Evolutionary conservation across 1,284 basidiomycete species (phyloP).

Genomic region (Cryptococcus hybrid): DNA sequence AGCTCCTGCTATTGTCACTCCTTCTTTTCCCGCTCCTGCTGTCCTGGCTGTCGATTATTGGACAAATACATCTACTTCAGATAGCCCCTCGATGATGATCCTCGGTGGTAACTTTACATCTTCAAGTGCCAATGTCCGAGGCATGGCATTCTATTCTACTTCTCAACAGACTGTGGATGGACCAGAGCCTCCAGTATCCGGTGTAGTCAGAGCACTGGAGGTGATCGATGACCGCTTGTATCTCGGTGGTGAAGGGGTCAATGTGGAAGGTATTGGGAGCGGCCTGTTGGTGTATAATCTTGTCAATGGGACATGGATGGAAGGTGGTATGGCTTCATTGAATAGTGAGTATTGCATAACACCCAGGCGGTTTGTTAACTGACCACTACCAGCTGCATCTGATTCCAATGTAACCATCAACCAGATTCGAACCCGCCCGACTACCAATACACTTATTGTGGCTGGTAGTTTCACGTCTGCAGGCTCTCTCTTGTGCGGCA

Average conservation of each 20-base stretch:
- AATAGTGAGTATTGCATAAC: constrained; percentile 45
- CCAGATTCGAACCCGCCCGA: constrained; percentile 66
- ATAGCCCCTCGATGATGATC: constrained; percentile 61
- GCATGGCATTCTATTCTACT: constrained; percentile 73
- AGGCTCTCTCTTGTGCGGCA: constrained; percentile 72
- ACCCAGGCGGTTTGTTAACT: constrained; percentile 1
- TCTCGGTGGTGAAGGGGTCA: constrained; percentile 65
- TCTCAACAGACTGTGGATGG: constrained; percentile 59
- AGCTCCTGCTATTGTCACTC: constrained; percentile 46
- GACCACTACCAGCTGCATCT: constrained; percentile 40
- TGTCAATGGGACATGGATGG: constrained; percentile 59
- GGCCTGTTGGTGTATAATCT: constrained; percentile 77
- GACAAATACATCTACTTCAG: constrained; percentile 69
- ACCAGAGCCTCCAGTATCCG: constrained; percentile 56
- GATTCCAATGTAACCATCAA: constrained; percentile 66
- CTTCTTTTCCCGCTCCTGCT: constrained; percentile 66
- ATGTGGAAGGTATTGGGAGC: constrained; percentile 53
- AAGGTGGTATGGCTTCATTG: constrained; percentile 59
- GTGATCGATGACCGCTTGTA: constrained; percentile 65
- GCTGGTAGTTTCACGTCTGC: constrained; percentile 81
- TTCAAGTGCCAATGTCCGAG: constrained; percentile 47
- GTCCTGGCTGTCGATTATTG: constrained; percentile 86
- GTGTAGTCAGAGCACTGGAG: constrained; percentile 68
- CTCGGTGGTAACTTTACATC: constrained; percentile 87
- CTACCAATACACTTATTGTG: constrained; percentile 68